Evolutionary conservation across 1,284 basidiomycete genomes (phyloP).

Genomic region (Coniophora puteana): DNA sequence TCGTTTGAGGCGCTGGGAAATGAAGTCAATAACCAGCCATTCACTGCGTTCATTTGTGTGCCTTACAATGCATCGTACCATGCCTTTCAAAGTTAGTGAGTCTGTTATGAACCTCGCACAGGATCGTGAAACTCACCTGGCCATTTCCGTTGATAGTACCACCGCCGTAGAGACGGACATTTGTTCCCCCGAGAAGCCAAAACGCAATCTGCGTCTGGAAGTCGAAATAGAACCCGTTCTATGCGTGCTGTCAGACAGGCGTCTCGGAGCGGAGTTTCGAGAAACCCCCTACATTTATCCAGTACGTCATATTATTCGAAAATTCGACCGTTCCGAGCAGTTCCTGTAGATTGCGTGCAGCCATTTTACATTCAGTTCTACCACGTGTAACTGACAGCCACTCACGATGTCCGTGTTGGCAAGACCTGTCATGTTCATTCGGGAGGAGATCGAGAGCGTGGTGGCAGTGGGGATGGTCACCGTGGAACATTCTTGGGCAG

Average conservation of each 20-base stretch:
- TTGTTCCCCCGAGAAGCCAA: conserved; percentile 59
- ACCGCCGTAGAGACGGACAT: conserved; percentile 54
- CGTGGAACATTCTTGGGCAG: conserved; percentile 41
- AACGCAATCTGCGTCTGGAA: conserved; percentile 59
- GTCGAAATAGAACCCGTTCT: conserved; percentile 51
- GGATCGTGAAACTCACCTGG: conserved; percentile 32
- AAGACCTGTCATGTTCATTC: conserved; percentile 52
- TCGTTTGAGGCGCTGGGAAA: conserved; percentile 34
- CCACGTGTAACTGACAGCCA: neutral
- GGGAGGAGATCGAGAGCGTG: conserved; percentile 48
- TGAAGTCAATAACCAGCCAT: no score
- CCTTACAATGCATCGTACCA: conserved; percentile 58
- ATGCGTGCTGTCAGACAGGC: neutral
- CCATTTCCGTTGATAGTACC: conserved; percentile 60
- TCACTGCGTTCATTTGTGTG: neutral
- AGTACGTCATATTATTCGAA: conserved; percentile 48
- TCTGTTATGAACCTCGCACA: conserved; percentile 14
- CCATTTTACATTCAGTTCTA: neutral
- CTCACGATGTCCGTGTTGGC: conserved; percentile 48
- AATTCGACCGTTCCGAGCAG: conserved; percentile 50
- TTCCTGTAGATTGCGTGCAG: conserved; percentile 27
- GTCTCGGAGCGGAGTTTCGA: neutral
- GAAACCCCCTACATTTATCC: conserved; percentile 38
- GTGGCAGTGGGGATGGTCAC: conserved; percentile 41
- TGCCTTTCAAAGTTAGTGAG: conserved; percentile 28